phyloP scores from a whole-genome alignment of 2,329 filamentous ascomycete species.

The Nectriaceae sp. region DNA sequence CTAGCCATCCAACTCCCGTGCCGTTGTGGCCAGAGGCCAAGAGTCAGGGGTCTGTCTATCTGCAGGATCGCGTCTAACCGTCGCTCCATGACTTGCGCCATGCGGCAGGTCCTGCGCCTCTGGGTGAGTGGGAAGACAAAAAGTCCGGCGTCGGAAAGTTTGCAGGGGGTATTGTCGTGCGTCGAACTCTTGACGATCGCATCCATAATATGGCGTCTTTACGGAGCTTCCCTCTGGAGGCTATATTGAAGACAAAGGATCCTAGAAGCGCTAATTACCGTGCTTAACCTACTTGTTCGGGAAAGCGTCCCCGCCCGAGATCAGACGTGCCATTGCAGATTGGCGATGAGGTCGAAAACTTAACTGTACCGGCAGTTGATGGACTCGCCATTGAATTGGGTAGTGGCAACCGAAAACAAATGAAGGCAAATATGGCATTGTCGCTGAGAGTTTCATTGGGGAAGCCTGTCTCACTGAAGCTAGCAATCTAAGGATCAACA shows the following conservation, averaged over 20 bases:
- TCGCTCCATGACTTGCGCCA: not conserved
- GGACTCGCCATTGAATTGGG: too few relatives aligned
- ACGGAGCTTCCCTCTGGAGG: not conserved
- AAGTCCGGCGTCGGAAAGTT: constrained; percentile 2
- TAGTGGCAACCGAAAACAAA: too few relatives aligned
- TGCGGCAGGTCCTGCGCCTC: not conserved
- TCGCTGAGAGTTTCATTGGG: too few relatives aligned
- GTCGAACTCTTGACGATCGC: not conserved
- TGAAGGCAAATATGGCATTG: too few relatives aligned
- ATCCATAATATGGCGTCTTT: too few relatives aligned
- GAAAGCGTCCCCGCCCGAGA: not conserved
- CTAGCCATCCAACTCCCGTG: too few relatives aligned
- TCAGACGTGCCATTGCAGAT: not conserved
- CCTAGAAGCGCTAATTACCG: not conserved
- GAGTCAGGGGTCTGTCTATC: not conserved
- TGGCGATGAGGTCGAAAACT: too few relatives aligned
- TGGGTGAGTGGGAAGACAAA: not conserved
- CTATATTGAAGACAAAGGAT: not conserved
- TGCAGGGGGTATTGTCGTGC: constrained; percentile 7
- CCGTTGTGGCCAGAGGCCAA: too few relatives aligned
- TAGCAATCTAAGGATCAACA: not conserved
- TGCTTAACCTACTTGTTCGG: not conserved
- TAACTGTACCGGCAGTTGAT: too few relatives aligned
- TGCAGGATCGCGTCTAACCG: not conserved
- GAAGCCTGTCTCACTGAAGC: not conserved